phyloP scores from a whole-genome alignment of 768 basidiomycete species.

The Tephrocybe rancida region DNA sequence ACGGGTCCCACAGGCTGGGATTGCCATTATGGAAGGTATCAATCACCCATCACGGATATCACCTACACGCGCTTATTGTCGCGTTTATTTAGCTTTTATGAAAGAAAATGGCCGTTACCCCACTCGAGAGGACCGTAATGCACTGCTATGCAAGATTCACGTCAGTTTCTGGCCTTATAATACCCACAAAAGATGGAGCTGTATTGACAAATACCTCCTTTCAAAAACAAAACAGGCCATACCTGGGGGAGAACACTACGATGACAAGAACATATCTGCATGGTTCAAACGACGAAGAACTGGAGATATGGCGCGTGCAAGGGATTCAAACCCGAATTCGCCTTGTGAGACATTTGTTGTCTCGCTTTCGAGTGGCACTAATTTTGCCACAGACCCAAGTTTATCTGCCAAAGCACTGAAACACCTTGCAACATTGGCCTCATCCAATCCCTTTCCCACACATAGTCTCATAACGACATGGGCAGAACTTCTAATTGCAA shows the following conservation, averaged over 20 bases:
- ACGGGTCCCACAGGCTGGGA: constrained; percentile 14
- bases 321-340: neutral
- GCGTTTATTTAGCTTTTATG: constrained; percentile 6
- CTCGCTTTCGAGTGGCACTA: neutral
- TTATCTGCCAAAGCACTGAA: constrained; percentile 22
- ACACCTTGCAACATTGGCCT: constrained; percentile 24
- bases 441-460: constrained; percentile 24
- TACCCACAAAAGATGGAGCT: neutral
- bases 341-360: neutral
- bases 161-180: constrained; percentile 1
- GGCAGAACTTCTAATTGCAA: constrained; percentile 28
- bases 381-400: constrained; percentile 14
- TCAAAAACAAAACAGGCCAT: constrained; percentile 10
- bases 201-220: neutral
- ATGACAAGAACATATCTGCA: neutral
- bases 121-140: constrained; percentile 6
- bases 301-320: neutral
- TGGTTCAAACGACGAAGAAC: constrained; percentile 19
- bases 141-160: constrained; percentile 14
- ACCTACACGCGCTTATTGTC: constrained; percentile 4
- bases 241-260: constrained; percentile 15
- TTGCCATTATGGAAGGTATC: constrained; percentile 24
- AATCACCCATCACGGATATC: constrained; percentile 6
- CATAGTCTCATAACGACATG: constrained; percentile 29
- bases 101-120: constrained; percentile 11